Evolutionary conservation across 495 filamentous ascomycete genomes (phyloP).

Genomic region (Oleoguttula mirabilis): DNA sequence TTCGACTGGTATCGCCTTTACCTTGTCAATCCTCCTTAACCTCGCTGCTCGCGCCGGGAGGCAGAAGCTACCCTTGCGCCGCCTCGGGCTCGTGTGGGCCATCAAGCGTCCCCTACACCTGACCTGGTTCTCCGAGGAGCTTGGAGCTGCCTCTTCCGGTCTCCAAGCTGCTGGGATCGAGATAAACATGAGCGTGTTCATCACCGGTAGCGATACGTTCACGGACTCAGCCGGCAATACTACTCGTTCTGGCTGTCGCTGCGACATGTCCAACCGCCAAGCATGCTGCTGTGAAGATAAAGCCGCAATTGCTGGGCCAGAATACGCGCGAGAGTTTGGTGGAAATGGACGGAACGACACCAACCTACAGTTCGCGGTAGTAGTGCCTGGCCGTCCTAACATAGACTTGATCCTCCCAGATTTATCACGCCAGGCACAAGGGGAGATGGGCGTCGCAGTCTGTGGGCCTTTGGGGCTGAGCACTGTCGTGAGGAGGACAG

Average conservation of each 20-base stretch:
- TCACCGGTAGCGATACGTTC: not conserved
- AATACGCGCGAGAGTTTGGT: not conserved
- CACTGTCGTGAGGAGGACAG: conserved; percentile 49
- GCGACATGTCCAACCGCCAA: conserved; percentile 28
- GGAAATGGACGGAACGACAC: not conserved
- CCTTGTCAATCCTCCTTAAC: conserved; percentile 9
- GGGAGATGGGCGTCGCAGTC: conserved; percentile 72
- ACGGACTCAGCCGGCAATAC: conserved; percentile 2
- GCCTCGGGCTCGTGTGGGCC: conserved; percentile 13
- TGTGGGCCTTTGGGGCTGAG: conserved; percentile 62
- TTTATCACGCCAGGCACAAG: conserved; percentile 56
- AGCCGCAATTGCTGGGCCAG: not conserved
- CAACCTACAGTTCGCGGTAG: not conserved
- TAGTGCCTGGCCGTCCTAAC: conserved; percentile 37
- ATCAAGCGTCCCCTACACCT: conserved; percentile 2
- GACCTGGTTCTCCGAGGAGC: conserved; percentile 7
- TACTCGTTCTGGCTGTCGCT: conserved; percentile 1
- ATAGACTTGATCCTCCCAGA: conserved; percentile 36
- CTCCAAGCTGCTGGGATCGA: conserved; percentile 11
- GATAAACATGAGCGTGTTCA: not conserved
- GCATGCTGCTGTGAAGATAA: not conserved
- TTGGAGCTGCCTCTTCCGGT: not conserved
- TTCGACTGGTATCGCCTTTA: conserved; percentile 27
- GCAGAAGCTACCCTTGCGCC: conserved; percentile 9
- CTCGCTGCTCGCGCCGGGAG: conserved; percentile 12